Conservation (phyloP, 441 rosid genomes). For the Mallotus japonicus region DNA sequence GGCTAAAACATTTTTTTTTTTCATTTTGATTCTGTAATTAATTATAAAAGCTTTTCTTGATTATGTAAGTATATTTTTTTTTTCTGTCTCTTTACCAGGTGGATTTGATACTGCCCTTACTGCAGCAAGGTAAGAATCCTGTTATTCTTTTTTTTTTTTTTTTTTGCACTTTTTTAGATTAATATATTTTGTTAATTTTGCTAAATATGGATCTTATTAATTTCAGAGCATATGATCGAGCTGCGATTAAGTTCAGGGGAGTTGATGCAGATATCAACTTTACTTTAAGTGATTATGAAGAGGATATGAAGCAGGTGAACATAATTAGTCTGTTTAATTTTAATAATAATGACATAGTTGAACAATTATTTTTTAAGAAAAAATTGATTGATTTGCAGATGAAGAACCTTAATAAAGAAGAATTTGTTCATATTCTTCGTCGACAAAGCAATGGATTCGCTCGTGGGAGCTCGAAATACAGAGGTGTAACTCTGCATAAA, state of each 20-base stretch:
- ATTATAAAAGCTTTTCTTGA: not conserved
- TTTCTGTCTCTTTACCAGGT: conserved; percentile 36
- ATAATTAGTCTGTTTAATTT: too few species aligned
- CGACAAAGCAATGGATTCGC: conserved; percentile 79
- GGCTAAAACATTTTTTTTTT: too few species aligned
- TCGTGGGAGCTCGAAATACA: conserved; percentile 71
- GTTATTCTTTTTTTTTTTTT: not conserved
- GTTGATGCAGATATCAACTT: conserved; percentile 95
- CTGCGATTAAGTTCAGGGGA: conserved; percentile 93
- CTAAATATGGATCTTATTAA: not conserved
- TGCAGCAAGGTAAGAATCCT: conserved; percentile 70
- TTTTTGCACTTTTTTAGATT: not conserved
- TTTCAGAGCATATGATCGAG: conserved; percentile 91
- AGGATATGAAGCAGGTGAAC: conserved; percentile 76
- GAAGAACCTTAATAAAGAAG: conserved; percentile 68
- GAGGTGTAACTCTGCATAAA: conserved; percentile 73
- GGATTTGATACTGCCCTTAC: conserved; percentile 95
- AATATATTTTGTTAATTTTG: too few species aligned
- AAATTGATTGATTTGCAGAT: conserved; percentile 36
- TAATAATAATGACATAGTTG: too few species aligned
- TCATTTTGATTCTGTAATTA: not conserved
- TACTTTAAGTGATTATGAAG: conserved; percentile 70
- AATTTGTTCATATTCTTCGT: conserved; percentile 81
- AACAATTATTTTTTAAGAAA: too few species aligned
- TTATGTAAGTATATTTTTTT: not conserved